Evolutionary conservation across 75 land plant species (phyloP).

Genomic region (Picea glauca): DNA sequence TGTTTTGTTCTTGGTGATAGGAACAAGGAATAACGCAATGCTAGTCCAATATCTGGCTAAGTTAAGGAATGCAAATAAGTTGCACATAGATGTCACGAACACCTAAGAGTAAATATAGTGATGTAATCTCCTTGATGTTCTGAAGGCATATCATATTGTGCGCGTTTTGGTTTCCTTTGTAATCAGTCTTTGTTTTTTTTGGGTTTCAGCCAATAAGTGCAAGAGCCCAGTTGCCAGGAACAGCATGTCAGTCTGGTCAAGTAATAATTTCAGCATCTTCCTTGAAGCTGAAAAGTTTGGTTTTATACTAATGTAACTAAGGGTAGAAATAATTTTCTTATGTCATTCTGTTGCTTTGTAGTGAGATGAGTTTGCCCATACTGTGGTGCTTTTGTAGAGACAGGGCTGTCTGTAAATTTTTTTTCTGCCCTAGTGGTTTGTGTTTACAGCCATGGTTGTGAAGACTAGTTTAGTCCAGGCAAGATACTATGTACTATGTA

Average conservation of each 20-base stretch:
- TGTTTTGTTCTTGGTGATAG: conserved; percentile 2
- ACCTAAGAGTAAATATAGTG: neutral
- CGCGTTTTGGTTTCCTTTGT: conserved; percentile 3
- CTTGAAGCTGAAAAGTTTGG: neutral
- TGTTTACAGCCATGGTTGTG: conserved; percentile 2
- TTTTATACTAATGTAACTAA: neutral
- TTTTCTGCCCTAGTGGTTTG: neutral
- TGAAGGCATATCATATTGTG: neutral
- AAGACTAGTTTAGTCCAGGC: neutral
- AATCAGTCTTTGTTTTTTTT: neutral
- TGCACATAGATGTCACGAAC: neutral
- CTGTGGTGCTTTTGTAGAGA: neutral
- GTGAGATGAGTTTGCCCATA: neutral
- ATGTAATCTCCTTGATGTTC: neutral
- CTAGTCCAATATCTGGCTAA: neutral
- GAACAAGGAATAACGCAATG: neutral
- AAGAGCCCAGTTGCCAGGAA: neutral
- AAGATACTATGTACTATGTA: conserved; percentile 4
- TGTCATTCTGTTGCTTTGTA: neutral
- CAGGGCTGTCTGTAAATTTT: neutral
- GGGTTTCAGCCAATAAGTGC: conserved; percentile 6
- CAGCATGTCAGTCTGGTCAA: neutral
- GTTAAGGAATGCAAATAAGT: neutral
- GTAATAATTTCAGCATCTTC: neutral
- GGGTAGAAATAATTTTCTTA: neutral